Base-by-base conservation (phyloP, 2,329 filamentous ascomycete species). In the Penicillium glabrum region DNA sequence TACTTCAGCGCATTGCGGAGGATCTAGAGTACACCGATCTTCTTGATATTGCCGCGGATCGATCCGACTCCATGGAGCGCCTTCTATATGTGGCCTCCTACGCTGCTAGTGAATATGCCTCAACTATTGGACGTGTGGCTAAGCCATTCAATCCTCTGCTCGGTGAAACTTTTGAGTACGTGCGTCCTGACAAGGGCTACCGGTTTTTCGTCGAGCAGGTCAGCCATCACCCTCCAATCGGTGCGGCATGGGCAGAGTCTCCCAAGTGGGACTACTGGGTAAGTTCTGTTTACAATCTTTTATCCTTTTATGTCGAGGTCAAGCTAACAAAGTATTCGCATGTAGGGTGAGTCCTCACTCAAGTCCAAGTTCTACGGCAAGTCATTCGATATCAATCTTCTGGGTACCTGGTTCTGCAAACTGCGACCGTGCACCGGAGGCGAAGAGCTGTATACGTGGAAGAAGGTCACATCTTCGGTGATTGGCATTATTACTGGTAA, bases 141-240 rank as follows among this genome's bases (percentile, higher is more conserved):
- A 99, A 99, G 72, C 95, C 95, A 0, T 99, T 99, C 82, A 99
- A 99, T 70, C 95, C 95, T 14, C 84, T 99, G 5, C 82, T 99
- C 0, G 95, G 93, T 47, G 95, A 99, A 75, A 99, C 95, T 0
- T 99, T 96, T 67, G 95, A 99, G 73, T 98, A 99, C 69, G 93
- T 89, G 35, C 83, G 95, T 55, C 93, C 95, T 0, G 95, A 99
- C 78, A 96, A 97, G 75, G 93, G 93, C 57, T 99, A 96, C 79
- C 91, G 95, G 63, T 98, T 98, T 83, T 96, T 98, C 77, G 91
- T 96, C 59, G 95, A 99, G 75, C 95, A 99, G 79, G 93, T 99
- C 67, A 96, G 91, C 77, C 95, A 99, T 73, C 95, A 99, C 75
- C 95, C 95, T 29, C 95, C 95, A 0, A 84, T 99, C 67, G 93